A percentile compares a stretch with the other conserved stretches of the same genome.
phyloP scores from a whole-genome alignment of 176 grass and related monocot species.

The Zoysia pacifica region DNA sequence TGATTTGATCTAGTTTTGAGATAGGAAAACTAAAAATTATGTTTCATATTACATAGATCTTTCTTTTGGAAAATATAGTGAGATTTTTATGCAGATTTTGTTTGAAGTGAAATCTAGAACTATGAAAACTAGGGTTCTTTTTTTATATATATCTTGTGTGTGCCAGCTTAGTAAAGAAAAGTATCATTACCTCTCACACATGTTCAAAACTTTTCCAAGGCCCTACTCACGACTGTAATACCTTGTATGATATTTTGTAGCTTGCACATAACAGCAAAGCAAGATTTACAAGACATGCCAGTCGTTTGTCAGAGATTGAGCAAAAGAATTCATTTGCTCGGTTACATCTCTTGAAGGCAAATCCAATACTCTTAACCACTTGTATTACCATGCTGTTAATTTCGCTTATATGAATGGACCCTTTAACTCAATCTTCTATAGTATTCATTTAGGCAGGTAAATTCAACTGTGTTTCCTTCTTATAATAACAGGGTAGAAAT shows the following conservation, averaged over 20 bases:
- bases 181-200: background rate
- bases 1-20: conserved; percentile 3
- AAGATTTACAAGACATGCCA: conserved; percentile 66
- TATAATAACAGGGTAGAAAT: conserved; percentile 63
- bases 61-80: background rate
- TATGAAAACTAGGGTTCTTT: background rate
- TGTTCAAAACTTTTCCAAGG: background rate
- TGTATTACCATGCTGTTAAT: background rate
- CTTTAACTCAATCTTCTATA: background rate
- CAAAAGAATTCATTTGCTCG: conserved; percentile 58
- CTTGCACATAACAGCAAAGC: conserved; percentile 61
- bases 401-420: conserved; percentile 1
- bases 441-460: background rate
- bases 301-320: conserved; percentile 74
- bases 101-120: background rate
- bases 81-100: background rate
- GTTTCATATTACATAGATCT: too few species aligned
- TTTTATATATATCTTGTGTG: background rate
- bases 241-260: conserved; percentile 46
- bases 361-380: background rate
- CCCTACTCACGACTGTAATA: conserved; percentile 14
- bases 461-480: background rate
- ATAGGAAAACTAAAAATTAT: too few species aligned
- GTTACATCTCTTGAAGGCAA: conserved; percentile 67
- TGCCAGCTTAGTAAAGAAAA: background rate